Evolutionary conservation across 1,284 basidiomycete species (phyloP).

Genomic region (Leccinum pallidistipes): DNA sequence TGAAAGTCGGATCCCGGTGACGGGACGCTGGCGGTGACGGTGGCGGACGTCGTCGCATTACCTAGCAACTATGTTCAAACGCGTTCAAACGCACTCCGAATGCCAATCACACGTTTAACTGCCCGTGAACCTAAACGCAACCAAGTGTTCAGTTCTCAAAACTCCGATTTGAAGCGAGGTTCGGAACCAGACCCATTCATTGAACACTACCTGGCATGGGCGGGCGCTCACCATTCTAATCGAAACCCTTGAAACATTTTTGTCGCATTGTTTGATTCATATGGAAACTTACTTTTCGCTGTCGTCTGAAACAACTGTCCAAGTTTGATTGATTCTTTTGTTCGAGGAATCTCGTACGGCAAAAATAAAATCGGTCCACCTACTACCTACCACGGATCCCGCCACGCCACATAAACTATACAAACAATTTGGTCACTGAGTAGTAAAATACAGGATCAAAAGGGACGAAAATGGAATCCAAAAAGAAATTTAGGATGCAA

Average conservation of each 20-base stretch:
- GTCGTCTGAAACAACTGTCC: background rate
- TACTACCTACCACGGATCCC: background rate
- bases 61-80: background rate
- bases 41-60: conserved; percentile 10
- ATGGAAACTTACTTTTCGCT: background rate
- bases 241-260: background rate
- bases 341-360: background rate
- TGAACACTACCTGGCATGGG: background rate
- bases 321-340: background rate
- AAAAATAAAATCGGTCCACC: no score
- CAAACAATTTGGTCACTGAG: background rate
- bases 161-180: background rate
- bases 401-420: background rate
- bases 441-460: background rate
- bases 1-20: conserved; percentile 14
- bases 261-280: background rate
- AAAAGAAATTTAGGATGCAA: no score
- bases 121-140: background rate
- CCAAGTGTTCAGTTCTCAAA: background rate
- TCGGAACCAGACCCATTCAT: background rate
- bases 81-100: background rate
- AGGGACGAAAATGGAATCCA: no score
- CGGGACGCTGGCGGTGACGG: background rate
- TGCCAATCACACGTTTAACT: background rate
- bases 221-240: background rate